phyloP scores from a whole-genome alignment of 1,139 yeast genomes.

The Saccharomycopsis phalli region DNA sequence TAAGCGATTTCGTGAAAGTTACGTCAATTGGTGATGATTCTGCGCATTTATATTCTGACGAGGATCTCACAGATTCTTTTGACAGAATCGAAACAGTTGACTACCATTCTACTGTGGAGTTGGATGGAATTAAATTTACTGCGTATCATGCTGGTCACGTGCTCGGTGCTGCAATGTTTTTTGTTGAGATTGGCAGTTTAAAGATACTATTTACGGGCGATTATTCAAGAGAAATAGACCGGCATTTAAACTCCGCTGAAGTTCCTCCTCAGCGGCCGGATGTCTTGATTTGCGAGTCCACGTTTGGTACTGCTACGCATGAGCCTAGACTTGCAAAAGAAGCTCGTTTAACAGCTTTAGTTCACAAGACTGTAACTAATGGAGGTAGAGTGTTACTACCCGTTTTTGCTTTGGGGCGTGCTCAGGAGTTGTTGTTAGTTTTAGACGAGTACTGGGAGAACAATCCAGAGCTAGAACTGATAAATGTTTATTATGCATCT shows the following conservation, averaged over 20 bases:
- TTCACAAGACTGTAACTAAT: constrained; percentile 73
- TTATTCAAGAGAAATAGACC: constrained; percentile 88
- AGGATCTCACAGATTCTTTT: constrained; percentile 79
- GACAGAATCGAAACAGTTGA: constrained; percentile 90
- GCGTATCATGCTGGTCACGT: constrained; percentile 99
- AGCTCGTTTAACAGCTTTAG: constrained; percentile 64
- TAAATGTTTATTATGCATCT: constrained; percentile 86
- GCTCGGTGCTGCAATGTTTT: constrained; percentile 96
- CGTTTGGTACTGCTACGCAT: constrained; percentile 96
- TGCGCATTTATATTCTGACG: constrained; percentile 70
- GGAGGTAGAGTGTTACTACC: constrained; percentile 94
- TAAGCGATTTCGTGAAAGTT: constrained; percentile 90
- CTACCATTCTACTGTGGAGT: constrained; percentile 90
- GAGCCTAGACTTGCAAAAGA: constrained; percentile 87
- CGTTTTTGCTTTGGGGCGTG: constrained; percentile 93
- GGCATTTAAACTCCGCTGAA: constrained; percentile 93
- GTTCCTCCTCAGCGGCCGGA: constrained; percentile 88
- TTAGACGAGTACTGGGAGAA: constrained; percentile 91
- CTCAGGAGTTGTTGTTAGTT: constrained; percentile 83
- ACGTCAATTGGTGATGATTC: constrained; percentile 54
- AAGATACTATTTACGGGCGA: constrained; percentile 91
- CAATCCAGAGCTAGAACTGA: constrained; percentile 72
- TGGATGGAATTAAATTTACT: constrained; percentile 89
- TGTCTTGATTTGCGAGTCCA: constrained; percentile 84
- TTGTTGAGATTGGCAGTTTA: constrained; percentile 89